Evolutionary conservation across 164 flowering plant genomes (phyloP), one percentile per base, ranked within the genome.

Genomic region (Tinospora cordifolia): DNA sequence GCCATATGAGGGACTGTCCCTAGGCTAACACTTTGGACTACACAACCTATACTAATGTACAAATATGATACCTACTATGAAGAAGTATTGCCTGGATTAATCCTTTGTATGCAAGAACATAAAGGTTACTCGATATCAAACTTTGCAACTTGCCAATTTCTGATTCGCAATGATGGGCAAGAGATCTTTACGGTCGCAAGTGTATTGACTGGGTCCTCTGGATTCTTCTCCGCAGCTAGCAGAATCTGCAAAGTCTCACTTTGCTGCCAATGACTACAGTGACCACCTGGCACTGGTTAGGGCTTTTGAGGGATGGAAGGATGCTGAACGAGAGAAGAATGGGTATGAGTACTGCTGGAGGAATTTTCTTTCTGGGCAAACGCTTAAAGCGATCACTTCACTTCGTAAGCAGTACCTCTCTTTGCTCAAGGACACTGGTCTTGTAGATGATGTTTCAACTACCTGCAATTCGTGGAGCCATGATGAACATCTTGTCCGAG

Each of bases 261-360:
- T 90, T 79, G 86, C 97, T 69, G 83, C 67, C 8, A 76, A 67
- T 69, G 88, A 84, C 75, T 79, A 76, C 63, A 94, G 99, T 74
- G 98, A 94, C 68, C 99, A 94, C 74, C 86, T 94, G 74, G 90
- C 92, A n/a, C 86, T 92, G 65, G 81, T 90, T 24, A 86, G 93
- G 51, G 98, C 98, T 26, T 92, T 84, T 71, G 89, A 86, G 71
- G 98, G 93, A 26, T 94, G 99, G 99, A 92, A 81, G 79, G 84
- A 75, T 70, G 97, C 99, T 74, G 97, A 92, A 79, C 80, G 62
- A 71, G 83, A 84, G 71, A 78, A 77, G 49, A 67, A 79, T 74
- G 96, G 96, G 38, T 83, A 89, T 78, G 98, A 92, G 15, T 94
- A 88, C 77, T 92, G 97, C 78, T 90, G 97, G 98, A 89, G 82